These are phyloP conservation scores for Tolypocladium ovalisporum DNA, from an alignment of 2,329 filamentous ascomycete genomes.

Conservation along the genomic window DNA sequence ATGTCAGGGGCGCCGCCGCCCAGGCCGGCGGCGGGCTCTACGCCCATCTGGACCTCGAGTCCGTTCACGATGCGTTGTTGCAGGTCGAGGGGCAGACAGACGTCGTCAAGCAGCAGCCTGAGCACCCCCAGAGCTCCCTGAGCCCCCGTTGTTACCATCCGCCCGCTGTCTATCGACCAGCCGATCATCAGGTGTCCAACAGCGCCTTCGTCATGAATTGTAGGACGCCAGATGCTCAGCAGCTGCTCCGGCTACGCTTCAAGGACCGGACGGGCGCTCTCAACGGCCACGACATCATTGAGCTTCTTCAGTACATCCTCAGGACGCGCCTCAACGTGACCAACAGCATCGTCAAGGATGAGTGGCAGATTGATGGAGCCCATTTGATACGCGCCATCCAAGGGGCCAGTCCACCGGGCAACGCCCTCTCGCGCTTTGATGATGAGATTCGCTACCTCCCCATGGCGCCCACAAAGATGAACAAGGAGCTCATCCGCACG, in stretches of 20 bases:
- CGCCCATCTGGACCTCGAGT: conserved; percentile 23
- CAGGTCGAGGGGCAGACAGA: conserved; percentile 15
- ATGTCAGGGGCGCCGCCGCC: conserved; percentile 7
- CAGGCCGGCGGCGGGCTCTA: conserved; percentile 15
- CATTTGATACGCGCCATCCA: conserved; percentile 13
- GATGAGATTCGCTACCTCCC: conserved; percentile 29
- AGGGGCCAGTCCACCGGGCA: conserved; percentile 7
- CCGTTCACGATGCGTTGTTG: conserved; percentile 22
- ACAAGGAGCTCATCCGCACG: conserved; percentile 35
- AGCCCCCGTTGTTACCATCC: not conserved
- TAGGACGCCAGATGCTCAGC: conserved; percentile 3
- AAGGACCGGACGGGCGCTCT: conserved; percentile 13
- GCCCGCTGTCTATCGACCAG: not conserved
- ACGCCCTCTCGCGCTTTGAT: conserved; percentile 14
- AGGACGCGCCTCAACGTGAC: conserved; percentile 17
- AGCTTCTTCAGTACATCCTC: conserved; percentile 17
- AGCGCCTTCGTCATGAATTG: conserved; percentile 5
- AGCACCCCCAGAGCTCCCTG: not conserved
- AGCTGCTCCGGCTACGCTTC: conserved; percentile 13
- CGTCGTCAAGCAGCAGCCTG: not conserved
- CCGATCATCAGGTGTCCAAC: not conserved
- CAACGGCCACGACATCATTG: conserved; percentile 14
- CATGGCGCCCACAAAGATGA: conserved; percentile 28
- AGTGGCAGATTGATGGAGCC: conserved; percentile 16
- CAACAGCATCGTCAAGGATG: conserved; percentile 18